Evolutionary conservation across 768 basidiomycete genomes (phyloP).

Genomic region (Mycena kentingensis): DNA sequence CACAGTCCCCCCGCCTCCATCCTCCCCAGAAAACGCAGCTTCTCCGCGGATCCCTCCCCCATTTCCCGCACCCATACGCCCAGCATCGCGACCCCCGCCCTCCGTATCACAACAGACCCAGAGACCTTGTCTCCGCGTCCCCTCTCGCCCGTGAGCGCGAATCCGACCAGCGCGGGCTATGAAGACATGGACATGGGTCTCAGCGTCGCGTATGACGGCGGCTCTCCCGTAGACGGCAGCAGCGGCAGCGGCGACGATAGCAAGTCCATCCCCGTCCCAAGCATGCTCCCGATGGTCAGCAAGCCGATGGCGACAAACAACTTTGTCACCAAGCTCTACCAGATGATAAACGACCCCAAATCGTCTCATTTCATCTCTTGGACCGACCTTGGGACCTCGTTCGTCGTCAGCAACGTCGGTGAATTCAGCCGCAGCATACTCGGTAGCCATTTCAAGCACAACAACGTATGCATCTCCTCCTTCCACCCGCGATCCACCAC

Average conservation of each 20-base stretch:
- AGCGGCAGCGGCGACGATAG: slow-evolving; percentile 40
- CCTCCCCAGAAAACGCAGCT: slow-evolving; percentile 69
- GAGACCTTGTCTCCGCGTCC: slow-evolving; percentile 35
- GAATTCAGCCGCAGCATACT: slow-evolving; percentile 85
- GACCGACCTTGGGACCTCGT: slow-evolving; percentile 82
- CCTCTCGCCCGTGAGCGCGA: slow-evolving; percentile 22
- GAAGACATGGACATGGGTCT: slow-evolving; percentile 61
- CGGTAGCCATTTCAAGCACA: slow-evolving; percentile 88
- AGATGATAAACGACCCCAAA: slow-evolving; percentile 86
- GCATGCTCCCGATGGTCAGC: slow-evolving; percentile 44
- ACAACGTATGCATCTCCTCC: slow-evolving; percentile 59
- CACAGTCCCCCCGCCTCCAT: slow-evolving; percentile 57
- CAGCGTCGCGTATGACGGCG: slow-evolving; percentile 31
- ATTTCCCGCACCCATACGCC: slow-evolving; percentile 24
- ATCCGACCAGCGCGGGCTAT: slow-evolving; percentile 40
- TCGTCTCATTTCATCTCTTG: slow-evolving; percentile 79
- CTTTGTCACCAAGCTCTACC: slow-evolving; percentile 87
- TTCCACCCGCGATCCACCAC: slow-evolving; percentile 12
- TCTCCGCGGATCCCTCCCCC: slow-evolving; percentile 47
- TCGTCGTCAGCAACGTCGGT: slow-evolving; percentile 84
- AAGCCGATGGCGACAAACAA: slow-evolving; percentile 77
- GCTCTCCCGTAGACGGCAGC: slow-evolving; percentile 50
- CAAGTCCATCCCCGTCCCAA: slow-evolving; percentile 20
- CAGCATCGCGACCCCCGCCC: slow-evolving; percentile 22
- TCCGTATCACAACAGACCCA: slow-evolving; percentile 38